These are phyloP conservation scores for Debaryomyces tyrocola DNA, from an alignment of 805 yeast genomes.

Conservation along the genomic window DNA sequence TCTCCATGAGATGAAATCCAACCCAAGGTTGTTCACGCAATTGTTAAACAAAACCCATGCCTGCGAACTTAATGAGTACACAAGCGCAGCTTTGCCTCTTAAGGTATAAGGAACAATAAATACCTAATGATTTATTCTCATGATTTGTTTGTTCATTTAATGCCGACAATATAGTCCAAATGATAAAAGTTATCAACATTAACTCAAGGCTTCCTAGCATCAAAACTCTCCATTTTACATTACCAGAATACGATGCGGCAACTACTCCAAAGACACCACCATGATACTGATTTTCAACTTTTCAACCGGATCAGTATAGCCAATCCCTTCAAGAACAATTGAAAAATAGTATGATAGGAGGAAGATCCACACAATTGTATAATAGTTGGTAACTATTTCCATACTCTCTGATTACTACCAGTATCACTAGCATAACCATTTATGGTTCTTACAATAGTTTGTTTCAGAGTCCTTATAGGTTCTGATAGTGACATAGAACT, in stretches of 20 bases:
- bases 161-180: constrained; percentile 26
- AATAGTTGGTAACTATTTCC: constrained; percentile 28
- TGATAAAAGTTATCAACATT: constrained; percentile 22
- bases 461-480: too few species aligned
- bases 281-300: constrained; percentile 51
- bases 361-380: constrained; percentile 48
- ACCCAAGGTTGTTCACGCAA: not conserved
- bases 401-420: too few species aligned
- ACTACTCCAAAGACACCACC: constrained; percentile 34
- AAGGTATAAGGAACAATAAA: not conserved
- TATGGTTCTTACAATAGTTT: too few species aligned
- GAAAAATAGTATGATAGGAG: constrained; percentile 33
- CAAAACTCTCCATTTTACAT: constrained; percentile 26
- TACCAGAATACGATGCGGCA: constrained; percentile 16
- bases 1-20: not conserved
- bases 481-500: too few species aligned
- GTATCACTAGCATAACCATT: too few species aligned
- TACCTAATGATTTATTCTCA: constrained; percentile 11
- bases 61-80: too few species aligned
- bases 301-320: constrained; percentile 27
- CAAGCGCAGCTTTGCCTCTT: too few species aligned
- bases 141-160: constrained; percentile 19
- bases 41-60: not conserved
- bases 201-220: constrained; percentile 23
- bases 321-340: constrained; percentile 14